Conservation (phyloP, 129 eudicot genomes). For the Lactuca sativa region DNA sequence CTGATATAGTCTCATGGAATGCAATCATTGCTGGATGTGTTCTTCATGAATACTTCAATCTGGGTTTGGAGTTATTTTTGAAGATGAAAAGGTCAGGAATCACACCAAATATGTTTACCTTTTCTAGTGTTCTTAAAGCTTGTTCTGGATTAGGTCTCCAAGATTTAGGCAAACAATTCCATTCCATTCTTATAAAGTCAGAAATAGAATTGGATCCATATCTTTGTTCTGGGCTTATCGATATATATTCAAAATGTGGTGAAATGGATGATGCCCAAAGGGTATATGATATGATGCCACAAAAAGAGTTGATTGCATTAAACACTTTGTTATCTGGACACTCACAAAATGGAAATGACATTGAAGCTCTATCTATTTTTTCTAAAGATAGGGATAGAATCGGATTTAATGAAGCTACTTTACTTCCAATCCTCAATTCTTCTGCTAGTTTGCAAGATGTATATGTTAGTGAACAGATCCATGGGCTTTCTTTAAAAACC, state of each 20-base stretch:
- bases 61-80: constrained; percentile 50
- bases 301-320: constrained; percentile 53
- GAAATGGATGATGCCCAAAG: constrained; percentile 51
- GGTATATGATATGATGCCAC: constrained; percentile 55
- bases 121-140: constrained; percentile 87
- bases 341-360: constrained; percentile 52
- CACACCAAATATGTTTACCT: constrained; percentile 67
- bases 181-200: constrained; percentile 58
- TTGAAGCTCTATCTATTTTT: constrained; percentile 53
- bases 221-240: constrained; percentile 72
- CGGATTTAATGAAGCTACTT: constrained; percentile 66
- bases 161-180: constrained; percentile 71
- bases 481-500: constrained; percentile 56
- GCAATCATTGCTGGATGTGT: constrained; percentile 85
- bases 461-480: constrained; percentile 51
- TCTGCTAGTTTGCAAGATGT: constrained; percentile 53
- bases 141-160: constrained; percentile 62
- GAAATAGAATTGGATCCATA: constrained; percentile 53
- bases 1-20: constrained; percentile 92
- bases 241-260: constrained; percentile 74
- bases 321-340: constrained; percentile 69
- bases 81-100: constrained; percentile 59
- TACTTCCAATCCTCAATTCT: constrained; percentile 61
- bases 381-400: constrained; percentile 37
- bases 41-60: constrained; percentile 55